Conservation (phyloP, 345 rosid species). For the Carallia pectinifolia region DNA sequence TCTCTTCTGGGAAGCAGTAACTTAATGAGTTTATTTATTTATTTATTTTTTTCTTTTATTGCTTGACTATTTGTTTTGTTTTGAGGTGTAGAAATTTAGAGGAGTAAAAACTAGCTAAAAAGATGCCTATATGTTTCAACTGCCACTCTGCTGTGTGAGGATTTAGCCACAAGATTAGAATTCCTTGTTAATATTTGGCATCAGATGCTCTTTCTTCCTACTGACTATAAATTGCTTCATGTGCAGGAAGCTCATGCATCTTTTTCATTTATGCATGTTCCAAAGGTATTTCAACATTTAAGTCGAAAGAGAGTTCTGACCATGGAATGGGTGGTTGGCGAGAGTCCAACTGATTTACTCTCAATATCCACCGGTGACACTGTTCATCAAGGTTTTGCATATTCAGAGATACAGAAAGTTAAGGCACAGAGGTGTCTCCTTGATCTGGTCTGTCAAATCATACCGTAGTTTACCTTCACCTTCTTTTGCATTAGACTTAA, state of each 20-base stretch:
- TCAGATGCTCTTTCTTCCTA: constrained; percentile 21
- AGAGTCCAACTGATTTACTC: constrained; percentile 70
- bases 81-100: too few species aligned
- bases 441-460: constrained; percentile 58
- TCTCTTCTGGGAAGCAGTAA: too few species aligned
- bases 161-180: not conserved
- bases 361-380: constrained; percentile 41
- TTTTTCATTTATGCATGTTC: constrained; percentile 61
- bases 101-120: not conserved
- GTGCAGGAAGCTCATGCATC: constrained; percentile 78
- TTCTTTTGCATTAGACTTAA: not conserved
- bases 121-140: not conserved
- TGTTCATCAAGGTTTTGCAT: constrained; percentile 28
- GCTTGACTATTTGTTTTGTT: too few species aligned
- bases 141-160: not conserved
- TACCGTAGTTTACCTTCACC: not conserved
- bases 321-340: constrained; percentile 97
- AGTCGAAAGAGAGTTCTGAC: constrained; percentile 82
- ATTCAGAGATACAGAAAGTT: constrained; percentile 52
- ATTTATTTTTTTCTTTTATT: too few species aligned
- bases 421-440: constrained; percentile 72
- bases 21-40: too few species aligned
- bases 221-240: constrained; percentile 21
- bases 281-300: constrained; percentile 63
- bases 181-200: not conserved